Conservation (phyloP, 495 filamentous ascomycete species). For the Cercophora newfieldiana region DNA sequence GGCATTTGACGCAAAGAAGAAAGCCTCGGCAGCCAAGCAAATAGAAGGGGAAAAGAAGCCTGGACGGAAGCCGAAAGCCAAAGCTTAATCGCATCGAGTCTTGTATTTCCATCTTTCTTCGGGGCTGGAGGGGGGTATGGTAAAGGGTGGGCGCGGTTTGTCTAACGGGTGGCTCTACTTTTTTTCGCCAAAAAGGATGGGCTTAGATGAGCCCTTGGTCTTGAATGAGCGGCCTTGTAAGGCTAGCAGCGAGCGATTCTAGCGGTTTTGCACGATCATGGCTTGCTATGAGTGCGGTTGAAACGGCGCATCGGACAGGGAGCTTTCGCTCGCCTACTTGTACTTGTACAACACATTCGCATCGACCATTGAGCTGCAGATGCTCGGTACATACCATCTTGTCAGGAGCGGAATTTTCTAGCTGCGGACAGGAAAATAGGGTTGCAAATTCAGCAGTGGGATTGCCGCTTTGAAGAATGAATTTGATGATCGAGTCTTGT, state of each 20-base stretch:
- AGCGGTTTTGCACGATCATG: not conserved
- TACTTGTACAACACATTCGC: not conserved
- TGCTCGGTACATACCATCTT: not conserved
- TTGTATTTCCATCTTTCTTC: not conserved
- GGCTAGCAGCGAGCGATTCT: not conserved
- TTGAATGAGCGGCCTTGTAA: not conserved
- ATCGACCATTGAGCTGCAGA: not conserved
- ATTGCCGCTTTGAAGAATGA: too few relatives aligned
- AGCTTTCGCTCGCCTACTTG: not conserved
- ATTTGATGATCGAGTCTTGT: too few relatives aligned
- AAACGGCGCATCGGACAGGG: not conserved
- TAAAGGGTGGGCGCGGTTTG: not conserved
- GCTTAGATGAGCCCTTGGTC: not conserved
- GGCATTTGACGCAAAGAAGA: slow-evolving; percentile 33
- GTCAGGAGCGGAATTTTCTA: not conserved
- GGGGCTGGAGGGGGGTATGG: not conserved
- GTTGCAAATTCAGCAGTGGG: not conserved
- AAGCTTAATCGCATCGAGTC: slow-evolving; percentile 1
- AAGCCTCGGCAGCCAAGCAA: slow-evolving; percentile 7
- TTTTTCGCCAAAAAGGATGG: not conserved
- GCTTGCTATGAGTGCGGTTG: not conserved
- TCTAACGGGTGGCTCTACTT: not conserved
- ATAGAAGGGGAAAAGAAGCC: slow-evolving; percentile 16
- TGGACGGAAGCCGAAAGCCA: slow-evolving; percentile 10
- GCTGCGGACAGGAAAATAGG: not conserved